Percentiles rank a stretch among this genome's conserved stretches.
Conservation (phyloP, 139 green algal genomes). For the Closterium sp. region DNA sequence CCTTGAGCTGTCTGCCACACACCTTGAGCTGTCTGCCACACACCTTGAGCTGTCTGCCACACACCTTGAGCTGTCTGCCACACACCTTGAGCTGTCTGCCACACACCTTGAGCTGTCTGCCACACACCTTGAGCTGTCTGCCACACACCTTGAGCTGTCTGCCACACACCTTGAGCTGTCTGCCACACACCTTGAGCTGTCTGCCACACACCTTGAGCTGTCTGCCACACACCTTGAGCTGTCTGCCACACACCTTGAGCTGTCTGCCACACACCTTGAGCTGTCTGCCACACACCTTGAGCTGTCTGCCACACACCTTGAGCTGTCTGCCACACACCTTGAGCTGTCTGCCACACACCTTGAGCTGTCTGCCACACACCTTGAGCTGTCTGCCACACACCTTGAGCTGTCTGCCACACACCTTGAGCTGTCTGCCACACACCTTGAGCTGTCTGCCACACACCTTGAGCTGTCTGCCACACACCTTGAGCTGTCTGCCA, state of each 20-base stretch:
- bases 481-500: constrained; percentile 32
- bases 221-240: constrained; percentile 27
- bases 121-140: constrained; percentile 4
- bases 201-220: constrained; percentile 33
- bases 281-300: constrained; percentile 20
- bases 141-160: constrained; percentile 41
- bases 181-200: too few relatives aligned
- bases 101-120: constrained; percentile 45
- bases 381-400: constrained; percentile 36
- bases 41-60: constrained; percentile 38
- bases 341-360: constrained; percentile 6
- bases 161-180: constrained; percentile 45
- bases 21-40: neutral
- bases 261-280: constrained; percentile 34
- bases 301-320: constrained; percentile 50
- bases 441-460: constrained; percentile 44
- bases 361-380: neutral
- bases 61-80: constrained; percentile 8
- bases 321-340: constrained; percentile 36
- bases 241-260: neutral
- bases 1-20: constrained; percentile 36
- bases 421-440: neutral
- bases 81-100: neutral
- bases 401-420: neutral
- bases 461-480: constrained; percentile 31